A percentile compares a stretch with the other conserved stretches of the same genome.
These are phyloP conservation scores for Eucommia ulmoides DNA, from an alignment of 257 asterid genomes.

Conservation along the genomic window DNA sequence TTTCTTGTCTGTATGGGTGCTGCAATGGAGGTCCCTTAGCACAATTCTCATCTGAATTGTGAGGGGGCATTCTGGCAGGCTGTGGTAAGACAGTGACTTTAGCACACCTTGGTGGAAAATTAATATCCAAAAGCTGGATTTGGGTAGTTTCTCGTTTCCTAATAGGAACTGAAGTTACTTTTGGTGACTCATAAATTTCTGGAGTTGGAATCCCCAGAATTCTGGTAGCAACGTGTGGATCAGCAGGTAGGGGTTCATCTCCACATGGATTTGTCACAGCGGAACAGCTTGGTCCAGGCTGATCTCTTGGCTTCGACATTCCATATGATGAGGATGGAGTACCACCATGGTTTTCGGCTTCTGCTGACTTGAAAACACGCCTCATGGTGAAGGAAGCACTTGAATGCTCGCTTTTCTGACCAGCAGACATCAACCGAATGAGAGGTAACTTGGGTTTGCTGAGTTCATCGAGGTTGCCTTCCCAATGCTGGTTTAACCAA, in stretches of 20 bases:
- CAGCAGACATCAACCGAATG: constrained; percentile 80
- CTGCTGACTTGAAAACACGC: constrained; percentile 61
- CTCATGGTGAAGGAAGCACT: constrained; percentile 92
- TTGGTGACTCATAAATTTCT: constrained; percentile 64
- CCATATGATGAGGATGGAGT: constrained; percentile 41
- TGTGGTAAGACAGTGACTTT: constrained; percentile 31
- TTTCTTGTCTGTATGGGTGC: constrained; percentile 13
- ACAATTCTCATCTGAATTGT: constrained; percentile 30
- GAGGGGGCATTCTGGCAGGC: constrained; percentile 22
- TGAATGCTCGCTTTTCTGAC: constrained; percentile 88
- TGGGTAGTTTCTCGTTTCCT: constrained; percentile 42
- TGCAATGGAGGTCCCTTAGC: constrained; percentile 13
- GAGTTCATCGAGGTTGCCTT: constrained; percentile 86
- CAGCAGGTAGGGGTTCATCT: constrained; percentile 19
- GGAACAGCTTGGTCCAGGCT: constrained; percentile 33
- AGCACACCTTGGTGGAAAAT: constrained; percentile 64
- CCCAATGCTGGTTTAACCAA: constrained; percentile 97
- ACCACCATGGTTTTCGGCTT: constrained; percentile 38
- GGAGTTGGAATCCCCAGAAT: constrained; percentile 67
- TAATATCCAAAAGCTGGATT: constrained; percentile 76
- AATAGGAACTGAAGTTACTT: constrained; percentile 37
- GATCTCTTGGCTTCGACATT: constrained; percentile 28
- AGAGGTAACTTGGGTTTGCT: constrained; percentile 80
- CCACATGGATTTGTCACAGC: constrained; percentile 22
- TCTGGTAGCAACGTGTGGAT: constrained; percentile 31